phyloP scores from a whole-genome alignment of 805 yeast species.

The Hanseniaspora lachancei region DNA sequence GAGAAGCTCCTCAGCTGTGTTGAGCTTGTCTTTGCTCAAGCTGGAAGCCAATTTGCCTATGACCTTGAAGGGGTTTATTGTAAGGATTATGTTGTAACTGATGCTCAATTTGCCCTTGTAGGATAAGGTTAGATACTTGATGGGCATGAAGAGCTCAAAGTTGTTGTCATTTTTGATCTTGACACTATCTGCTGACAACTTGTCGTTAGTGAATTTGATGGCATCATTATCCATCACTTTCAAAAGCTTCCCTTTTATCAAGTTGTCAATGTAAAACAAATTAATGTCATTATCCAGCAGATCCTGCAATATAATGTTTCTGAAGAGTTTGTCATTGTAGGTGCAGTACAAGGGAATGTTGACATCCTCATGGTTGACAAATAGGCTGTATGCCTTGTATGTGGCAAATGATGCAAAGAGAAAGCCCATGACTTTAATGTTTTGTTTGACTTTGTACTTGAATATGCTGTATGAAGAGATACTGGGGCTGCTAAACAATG shows the following conservation, averaged over 20 bases:
- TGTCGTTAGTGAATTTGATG: not conserved
- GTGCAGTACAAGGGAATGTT: not conserved
- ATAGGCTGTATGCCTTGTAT: conserved; percentile 1
- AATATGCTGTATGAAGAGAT: not conserved
- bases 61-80: conserved; percentile 1
- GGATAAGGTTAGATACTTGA: conserved; percentile 3
- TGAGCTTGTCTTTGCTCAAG: not conserved
- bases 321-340: not conserved
- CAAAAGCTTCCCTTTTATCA: not conserved
- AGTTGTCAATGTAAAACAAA: not conserved
- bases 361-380: not conserved
- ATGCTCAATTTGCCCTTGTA: not conserved
- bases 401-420: not conserved
- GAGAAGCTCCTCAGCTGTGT: not conserved
- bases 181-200: not conserved
- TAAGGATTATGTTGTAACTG: not conserved
- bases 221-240: not conserved
- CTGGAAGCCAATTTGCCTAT: not conserved
- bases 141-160: not conserved
- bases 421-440: not conserved
- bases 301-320: conserved; percentile 3
- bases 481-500: not conserved
- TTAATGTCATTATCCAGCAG: conserved; percentile 3
- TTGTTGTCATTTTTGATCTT: not conserved
- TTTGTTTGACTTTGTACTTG: not conserved